Percentiles rank a stretch among this genome's conserved stretches.
These are phyloP conservation scores for Medicago lupulina DNA, from an alignment of 306 rosid species.

Conservation along the genomic window DNA sequence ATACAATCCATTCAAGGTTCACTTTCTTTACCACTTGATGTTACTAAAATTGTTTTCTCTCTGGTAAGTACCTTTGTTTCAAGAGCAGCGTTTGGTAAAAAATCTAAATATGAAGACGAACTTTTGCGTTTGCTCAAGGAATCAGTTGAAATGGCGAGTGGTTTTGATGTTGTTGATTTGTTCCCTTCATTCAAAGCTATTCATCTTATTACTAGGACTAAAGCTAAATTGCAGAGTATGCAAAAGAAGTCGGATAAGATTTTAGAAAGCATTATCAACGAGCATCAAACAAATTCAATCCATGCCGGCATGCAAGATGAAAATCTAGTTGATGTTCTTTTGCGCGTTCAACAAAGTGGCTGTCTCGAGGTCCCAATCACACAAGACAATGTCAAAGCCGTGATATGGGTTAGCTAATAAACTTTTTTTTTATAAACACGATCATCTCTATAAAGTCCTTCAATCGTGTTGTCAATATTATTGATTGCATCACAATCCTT, in stretches of 20 bases:
- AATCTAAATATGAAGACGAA: conserved; percentile 27
- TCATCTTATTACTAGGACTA: conserved; percentile 36
- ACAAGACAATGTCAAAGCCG: conserved; percentile 46
- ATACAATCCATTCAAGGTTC: conserved; percentile 38
- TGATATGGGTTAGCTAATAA: conserved; percentile 45
- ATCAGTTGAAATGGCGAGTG: neutral
- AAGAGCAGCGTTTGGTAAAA: conserved; percentile 45
- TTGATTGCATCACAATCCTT: no score
- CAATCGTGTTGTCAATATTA: no score
- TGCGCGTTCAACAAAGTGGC: conserved; percentile 16
- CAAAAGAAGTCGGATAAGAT: conserved; percentile 36
- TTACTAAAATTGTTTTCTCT: conserved; percentile 1
- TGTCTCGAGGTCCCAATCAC: conserved; percentile 43
- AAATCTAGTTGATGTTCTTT: conserved; percentile 43
- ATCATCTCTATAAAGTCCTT: no score
- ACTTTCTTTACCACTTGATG: conserved; percentile 40
- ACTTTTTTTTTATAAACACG: no score
- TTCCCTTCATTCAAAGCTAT: conserved; percentile 41
- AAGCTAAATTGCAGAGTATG: conserved; percentile 35
- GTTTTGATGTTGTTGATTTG: conserved; percentile 48
- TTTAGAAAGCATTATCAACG: conserved; percentile 32
- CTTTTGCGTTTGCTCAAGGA: conserved; percentile 5
- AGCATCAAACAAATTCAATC: conserved; percentile 19
- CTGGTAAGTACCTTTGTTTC: conserved; percentile 1
- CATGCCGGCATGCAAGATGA: conserved; percentile 6